Conservation (phyloP, 202 grass and related monocot species). For the Schoenoplectus triqueter region DNA sequence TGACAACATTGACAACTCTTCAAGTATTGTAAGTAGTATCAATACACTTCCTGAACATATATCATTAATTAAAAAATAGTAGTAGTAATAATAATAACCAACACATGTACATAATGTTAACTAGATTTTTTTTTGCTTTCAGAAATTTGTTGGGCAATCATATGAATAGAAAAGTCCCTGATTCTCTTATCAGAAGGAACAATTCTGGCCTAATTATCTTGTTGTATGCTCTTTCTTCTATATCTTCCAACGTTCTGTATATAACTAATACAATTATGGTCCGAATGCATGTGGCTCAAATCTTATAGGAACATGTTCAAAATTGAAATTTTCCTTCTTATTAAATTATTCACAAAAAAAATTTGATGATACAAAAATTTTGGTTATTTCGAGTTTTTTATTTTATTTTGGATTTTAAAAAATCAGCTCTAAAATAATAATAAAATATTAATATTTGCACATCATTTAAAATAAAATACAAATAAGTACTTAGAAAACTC, state of each 20-base stretch:
- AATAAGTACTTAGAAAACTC: no score
- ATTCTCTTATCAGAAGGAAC: slow-evolving; percentile 26
- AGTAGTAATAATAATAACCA: no score
- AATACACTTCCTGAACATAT: not conserved
- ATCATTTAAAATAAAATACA: no score
- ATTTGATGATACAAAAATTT: no score
- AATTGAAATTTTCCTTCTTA: no score
- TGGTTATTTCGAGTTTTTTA: no score
- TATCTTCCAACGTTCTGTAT: not conserved
- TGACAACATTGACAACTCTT: slow-evolving; percentile 29
- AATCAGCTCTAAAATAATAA: no score
- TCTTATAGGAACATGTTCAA: no score
- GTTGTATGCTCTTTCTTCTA: slow-evolving; percentile 21
- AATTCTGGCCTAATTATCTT: slow-evolving; percentile 23
- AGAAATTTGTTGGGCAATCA: slow-evolving; percentile 43
- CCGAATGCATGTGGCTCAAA: no score
- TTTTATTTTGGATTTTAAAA: no score
- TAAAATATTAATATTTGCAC: no score
- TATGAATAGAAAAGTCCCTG: slow-evolving; percentile 31
- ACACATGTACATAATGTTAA: not conserved
- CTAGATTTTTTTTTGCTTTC: not conserved
- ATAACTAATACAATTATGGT: not conserved
- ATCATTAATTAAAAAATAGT: not conserved
- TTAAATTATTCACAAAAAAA: no score
- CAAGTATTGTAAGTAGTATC: slow-evolving; percentile 41